Evolutionary conservation across 176 grass and related monocot species (phyloP).

Genomic region (Raddia distichophylla): DNA sequence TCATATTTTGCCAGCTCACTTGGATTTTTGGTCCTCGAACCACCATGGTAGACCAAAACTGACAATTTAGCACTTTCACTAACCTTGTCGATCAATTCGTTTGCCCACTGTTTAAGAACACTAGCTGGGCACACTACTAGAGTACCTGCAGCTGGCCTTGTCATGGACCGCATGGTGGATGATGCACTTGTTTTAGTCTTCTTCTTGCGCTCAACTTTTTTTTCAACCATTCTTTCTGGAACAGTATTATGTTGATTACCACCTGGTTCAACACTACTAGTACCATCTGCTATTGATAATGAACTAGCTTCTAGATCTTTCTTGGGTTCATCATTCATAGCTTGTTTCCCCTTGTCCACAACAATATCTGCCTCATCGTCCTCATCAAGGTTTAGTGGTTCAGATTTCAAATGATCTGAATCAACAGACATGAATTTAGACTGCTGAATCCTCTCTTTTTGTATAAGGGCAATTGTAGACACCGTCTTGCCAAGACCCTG

Average conservation of each 20-base stretch:
- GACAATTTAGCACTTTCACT: slow-evolving; percentile 68
- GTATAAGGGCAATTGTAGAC: slow-evolving; percentile 95
- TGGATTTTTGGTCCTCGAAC: slow-evolving; percentile 85
- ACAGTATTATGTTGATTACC: slow-evolving; percentile 26
- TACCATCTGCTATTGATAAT: slow-evolving; percentile 28
- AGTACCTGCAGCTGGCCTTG: slow-evolving; percentile 91
- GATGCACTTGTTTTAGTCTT: slow-evolving; percentile 48
- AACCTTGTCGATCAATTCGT: slow-evolving; percentile 84
- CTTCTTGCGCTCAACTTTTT: slow-evolving; percentile 45
- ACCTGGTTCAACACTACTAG: slow-evolving; percentile 25
- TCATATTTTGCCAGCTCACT: slow-evolving; percentile 85
- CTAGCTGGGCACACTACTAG: slow-evolving; percentile 95
- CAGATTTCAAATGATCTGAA: slow-evolving; percentile 70
- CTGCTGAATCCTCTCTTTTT: slow-evolving; percentile 87
- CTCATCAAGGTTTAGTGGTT: slow-evolving; percentile 90
- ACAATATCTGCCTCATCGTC: slow-evolving; percentile 63
- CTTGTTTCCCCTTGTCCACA: slow-evolving; percentile 34
- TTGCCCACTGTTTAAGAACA: slow-evolving; percentile 90
- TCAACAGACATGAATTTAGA: slow-evolving; percentile 71
- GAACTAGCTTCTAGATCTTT: slow-evolving; percentile 43
- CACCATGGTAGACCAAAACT: slow-evolving; percentile 96
- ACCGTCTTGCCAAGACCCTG: slow-evolving; percentile 99
- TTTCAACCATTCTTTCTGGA: slow-evolving; percentile 39
- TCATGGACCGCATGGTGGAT: slow-evolving; percentile 47
- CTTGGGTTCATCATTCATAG: slow-evolving; percentile 31